A percentile compares a stretch with the other conserved stretches of the same genome.
Conservation (phyloP, 768 basidiomycete genomes). For the Boletus subparvulus region DNA sequence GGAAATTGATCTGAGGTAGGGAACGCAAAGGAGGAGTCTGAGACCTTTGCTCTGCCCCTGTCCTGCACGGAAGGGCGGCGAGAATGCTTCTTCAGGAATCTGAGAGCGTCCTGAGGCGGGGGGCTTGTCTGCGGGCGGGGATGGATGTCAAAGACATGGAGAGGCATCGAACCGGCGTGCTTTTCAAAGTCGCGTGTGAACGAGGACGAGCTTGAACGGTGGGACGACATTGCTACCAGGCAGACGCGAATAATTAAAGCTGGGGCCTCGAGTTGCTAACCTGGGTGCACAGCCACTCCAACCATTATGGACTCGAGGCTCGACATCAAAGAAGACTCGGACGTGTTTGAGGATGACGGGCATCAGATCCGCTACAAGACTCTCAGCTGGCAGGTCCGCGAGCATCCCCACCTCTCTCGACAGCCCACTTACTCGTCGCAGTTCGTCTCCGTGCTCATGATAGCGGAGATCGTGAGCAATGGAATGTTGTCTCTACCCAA, state of each 20-base stretch:
- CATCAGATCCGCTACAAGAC: slow-evolving; percentile 6
- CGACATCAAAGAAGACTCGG: not conserved
- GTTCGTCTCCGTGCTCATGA: slow-evolving; percentile 1
- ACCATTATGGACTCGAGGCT: not conserved
- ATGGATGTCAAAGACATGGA: slow-evolving; percentile 42
- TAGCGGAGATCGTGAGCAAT: slow-evolving; percentile 6
- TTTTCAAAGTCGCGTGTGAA: slow-evolving; percentile 50
- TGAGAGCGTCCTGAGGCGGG: slow-evolving; percentile 27
- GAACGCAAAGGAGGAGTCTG: slow-evolving; percentile 28
- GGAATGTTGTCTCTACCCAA: not conserved
- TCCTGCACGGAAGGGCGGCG: slow-evolving; percentile 26
- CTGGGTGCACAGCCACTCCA: slow-evolving; percentile 3
- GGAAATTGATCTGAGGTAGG: slow-evolving; percentile 28
- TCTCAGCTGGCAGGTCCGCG: slow-evolving; percentile 1
- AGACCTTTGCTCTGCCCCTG: slow-evolving; percentile 27
- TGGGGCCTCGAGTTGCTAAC: too few species aligned
- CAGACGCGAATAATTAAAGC: too few species aligned
- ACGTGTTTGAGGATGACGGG: slow-evolving; percentile 45
- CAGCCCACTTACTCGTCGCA: not conserved
- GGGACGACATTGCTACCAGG: slow-evolving; percentile 10
- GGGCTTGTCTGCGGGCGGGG: slow-evolving; percentile 41
- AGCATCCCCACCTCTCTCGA: too few species aligned
- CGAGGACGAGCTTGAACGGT: slow-evolving; percentile 49
- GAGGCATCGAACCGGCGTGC: slow-evolving; percentile 14
- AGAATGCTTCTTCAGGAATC: slow-evolving; percentile 22